Percentiles rank a stretch among this genome's conserved stretches.
Evolutionary conservation across 805 yeast species (phyloP).

Genomic region (Hanseniaspora taiwanica): DNA sequence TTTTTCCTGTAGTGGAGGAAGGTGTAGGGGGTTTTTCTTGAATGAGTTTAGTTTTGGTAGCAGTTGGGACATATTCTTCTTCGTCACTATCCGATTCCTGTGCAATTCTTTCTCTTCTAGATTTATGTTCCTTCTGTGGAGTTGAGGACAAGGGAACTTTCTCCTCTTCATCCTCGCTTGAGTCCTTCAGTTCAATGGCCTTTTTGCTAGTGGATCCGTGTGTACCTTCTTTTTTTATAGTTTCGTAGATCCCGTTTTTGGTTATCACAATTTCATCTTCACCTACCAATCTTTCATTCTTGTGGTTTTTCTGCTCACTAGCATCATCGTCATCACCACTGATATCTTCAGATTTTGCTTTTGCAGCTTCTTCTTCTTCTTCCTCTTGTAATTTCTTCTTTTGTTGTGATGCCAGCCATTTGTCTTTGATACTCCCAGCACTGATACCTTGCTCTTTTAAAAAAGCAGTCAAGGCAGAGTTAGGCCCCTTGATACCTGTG

Average conservation of each 20-base stretch:
- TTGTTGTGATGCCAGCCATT: conserved; percentile 25
- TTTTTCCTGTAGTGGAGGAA: conserved; percentile 2
- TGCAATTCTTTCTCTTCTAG: conserved; percentile 2
- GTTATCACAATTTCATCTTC: conserved; percentile 8
- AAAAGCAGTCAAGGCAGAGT: conserved; percentile 84
- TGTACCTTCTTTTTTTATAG: neutral
- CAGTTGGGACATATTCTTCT: conserved; percentile 10
- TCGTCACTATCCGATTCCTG: conserved; percentile 13
- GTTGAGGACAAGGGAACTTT: too few species aligned
- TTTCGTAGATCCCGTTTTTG: conserved; percentile 13
- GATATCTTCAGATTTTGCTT: conserved; percentile 10
- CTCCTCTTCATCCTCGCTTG: neutral
- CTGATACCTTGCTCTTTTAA: conserved; percentile 79
- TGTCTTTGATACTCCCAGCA: conserved; percentile 58
- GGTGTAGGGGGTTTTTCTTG: neutral
- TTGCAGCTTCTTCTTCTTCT: conserved; percentile 11
- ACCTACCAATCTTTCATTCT: neutral
- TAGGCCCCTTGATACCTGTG: conserved; percentile 35
- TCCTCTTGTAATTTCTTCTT: conserved; percentile 12
- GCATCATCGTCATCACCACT: conserved; percentile 12
- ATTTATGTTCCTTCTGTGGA: neutral
- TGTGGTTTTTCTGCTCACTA: conserved; percentile 8
- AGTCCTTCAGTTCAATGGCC: conserved; percentile 2
- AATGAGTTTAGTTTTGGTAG: neutral
- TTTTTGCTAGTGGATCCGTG: neutral